Percentiles rank a stretch among this genome's conserved stretches.
Conservation (phyloP, 1,284 basidiomycete species). For the Sporisorium scitamineum region DNA sequence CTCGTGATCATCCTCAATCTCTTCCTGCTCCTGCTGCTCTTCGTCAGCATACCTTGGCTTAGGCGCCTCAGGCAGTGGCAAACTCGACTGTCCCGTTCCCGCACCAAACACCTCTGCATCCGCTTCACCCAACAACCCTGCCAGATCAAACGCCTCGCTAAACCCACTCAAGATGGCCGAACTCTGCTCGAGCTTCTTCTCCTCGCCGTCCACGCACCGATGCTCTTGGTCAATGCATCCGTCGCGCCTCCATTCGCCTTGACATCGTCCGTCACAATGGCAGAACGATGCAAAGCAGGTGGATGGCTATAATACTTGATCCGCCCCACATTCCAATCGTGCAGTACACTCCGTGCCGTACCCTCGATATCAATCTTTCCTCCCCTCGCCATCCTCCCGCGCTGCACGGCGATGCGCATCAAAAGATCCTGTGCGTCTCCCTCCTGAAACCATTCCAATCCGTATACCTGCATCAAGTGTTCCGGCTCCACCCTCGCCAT, state of each 20-base stretch:
- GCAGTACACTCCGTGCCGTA: constrained; percentile 84
- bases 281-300: constrained; percentile 71
- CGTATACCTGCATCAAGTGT: constrained; percentile 58
- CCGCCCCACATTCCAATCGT: constrained; percentile 96
- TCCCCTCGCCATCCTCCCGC: constrained; percentile 75
- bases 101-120: constrained; percentile 64
- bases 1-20: constrained; percentile 30
- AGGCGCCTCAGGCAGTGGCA: constrained; percentile 16
- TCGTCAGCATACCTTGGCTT: constrained; percentile 16
- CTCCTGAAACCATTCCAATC: constrained; percentile 60
- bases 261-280: constrained; percentile 22
- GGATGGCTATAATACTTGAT: constrained; percentile 88
- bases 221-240: constrained; percentile 12
- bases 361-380: constrained; percentile 89
- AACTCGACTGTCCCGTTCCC: constrained; percentile 25
- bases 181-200: constrained; percentile 26
- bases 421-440: constrained; percentile 83
- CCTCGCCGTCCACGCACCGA: neutral
- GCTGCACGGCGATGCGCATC: constrained; percentile 86
- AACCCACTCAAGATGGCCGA: constrained; percentile 53
- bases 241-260: neutral
- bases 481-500: constrained; percentile 57
- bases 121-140: constrained; percentile 64
- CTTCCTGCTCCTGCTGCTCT: constrained; percentile 9
- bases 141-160: constrained; percentile 66